Conservation (phyloP, 2,329 filamentous ascomycete genomes). For the Arthrobotrys musiformis region DNA sequence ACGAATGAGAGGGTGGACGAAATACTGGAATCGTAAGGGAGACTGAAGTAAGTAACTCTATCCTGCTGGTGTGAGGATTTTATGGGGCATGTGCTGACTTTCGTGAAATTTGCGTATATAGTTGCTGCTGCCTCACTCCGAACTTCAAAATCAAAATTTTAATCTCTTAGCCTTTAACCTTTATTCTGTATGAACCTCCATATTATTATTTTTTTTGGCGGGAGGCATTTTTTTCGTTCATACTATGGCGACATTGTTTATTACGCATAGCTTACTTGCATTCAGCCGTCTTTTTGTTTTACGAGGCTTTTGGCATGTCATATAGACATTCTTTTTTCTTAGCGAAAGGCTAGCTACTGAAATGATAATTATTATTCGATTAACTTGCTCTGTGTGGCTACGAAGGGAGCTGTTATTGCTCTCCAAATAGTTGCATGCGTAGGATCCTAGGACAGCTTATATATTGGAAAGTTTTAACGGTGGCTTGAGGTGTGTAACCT, state of each 20-base stretch:
- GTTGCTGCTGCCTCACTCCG: neutral
- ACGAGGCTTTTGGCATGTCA: neutral
- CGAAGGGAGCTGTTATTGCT: no score
- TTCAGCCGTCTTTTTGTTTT: neutral
- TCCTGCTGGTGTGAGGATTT: neutral
- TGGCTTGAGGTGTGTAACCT: no score
- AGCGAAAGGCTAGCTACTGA: neutral
- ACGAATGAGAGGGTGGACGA: constrained; percentile 1
- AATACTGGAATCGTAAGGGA: neutral
- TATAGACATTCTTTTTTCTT: constrained; percentile 4
- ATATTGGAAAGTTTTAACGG: no score
- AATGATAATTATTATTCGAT: constrained; percentile 1
- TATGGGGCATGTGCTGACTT: neutral
- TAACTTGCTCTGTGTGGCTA: neutral
- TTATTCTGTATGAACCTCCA: constrained; percentile 15
- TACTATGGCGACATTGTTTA: neutral
- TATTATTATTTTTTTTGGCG: neutral
- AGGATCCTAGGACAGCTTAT: no score
- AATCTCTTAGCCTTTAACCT: neutral
- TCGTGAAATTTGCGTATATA: neutral
- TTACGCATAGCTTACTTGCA: neutral
- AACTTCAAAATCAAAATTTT: neutral
- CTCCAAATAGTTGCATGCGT: no score
- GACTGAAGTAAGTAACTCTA: neutral
- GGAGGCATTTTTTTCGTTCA: constrained; percentile 1